A percentile compares a stretch with the other conserved stretches of the same genome.
Evolutionary conservation across 129 eudicot species (phyloP).

Genomic region (Glebionis coronaria): DNA sequence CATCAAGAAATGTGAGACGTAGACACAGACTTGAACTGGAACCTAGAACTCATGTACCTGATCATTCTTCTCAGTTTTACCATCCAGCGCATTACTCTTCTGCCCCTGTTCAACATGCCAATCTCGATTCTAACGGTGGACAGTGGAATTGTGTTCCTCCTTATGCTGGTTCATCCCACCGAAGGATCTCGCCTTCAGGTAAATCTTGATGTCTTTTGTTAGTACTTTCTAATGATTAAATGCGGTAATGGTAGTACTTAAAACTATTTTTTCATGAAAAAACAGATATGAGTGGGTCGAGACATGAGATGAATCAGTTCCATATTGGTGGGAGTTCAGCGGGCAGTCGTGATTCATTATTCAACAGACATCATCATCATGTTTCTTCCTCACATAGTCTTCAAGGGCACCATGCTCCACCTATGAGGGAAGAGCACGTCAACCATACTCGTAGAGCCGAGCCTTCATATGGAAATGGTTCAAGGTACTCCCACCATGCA

Average conservation of each 20-base stretch:
- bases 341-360: conserved; percentile 4
- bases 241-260: background rate
- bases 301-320: conserved; percentile 36
- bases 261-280: background rate
- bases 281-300: conserved; percentile 28
- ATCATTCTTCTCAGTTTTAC: conserved; percentile 35
- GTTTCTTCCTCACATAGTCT: conserved; percentile 25
- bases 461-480: conserved; percentile 35
- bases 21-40: conserved; percentile 40
- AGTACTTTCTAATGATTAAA: background rate
- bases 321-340: conserved; percentile 32
- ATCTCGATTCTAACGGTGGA: conserved; percentile 22
- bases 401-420: conserved; percentile 27
- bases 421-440: conserved; percentile 34
- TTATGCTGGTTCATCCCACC: conserved; percentile 29
- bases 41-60: conserved; percentile 34
- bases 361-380: conserved; percentile 17
- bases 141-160: conserved; percentile 27
- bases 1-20: conserved; percentile 43
- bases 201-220: background rate
- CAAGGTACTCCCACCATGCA: conserved; percentile 34
- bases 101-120: conserved; percentile 18
- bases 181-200: conserved; percentile 37
- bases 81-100: conserved; percentile 21
- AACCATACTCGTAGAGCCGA: conserved; percentile 38